Evolutionary conservation across 2,329 filamentous ascomycete species (phyloP).

Genomic region (Cephalotrichum gorgonifer): DNA sequence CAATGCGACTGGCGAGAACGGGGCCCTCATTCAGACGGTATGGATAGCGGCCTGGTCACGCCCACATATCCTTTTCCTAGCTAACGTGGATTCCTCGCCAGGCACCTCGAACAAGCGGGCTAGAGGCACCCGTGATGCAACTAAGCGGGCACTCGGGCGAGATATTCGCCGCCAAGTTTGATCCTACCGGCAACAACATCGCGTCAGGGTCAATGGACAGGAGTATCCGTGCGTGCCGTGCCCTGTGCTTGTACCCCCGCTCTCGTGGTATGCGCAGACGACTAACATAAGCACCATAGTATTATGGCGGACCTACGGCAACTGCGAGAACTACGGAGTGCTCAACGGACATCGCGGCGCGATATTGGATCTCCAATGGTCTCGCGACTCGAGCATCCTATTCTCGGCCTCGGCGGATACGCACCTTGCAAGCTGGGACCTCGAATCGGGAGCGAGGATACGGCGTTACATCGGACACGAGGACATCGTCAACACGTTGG

Average conservation of each 20-base stretch:
- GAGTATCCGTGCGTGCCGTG: constrained; percentile 59
- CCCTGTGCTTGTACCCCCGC: neutral
- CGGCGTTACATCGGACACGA: constrained; percentile 87
- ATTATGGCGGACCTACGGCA: constrained; percentile 85
- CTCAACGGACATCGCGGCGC: constrained; percentile 86
- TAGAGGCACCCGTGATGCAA: constrained; percentile 92
- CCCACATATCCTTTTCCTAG: neutral
- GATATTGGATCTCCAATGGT: constrained; percentile 90
- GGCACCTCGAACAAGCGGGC: constrained; percentile 68
- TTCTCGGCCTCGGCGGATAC: constrained; percentile 92
- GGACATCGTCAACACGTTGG: constrained; percentile 87
- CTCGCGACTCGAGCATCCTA: constrained; percentile 79
- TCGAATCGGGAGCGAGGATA: constrained; percentile 86
- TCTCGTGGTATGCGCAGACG: neutral
- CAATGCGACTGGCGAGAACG: constrained; percentile 34
- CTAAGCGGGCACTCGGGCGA: constrained; percentile 75
- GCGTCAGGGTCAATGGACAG: constrained; percentile 95
- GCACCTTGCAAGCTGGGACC: constrained; percentile 89
- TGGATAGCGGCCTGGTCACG: constrained; percentile 11
- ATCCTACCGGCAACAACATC: constrained; percentile 77
- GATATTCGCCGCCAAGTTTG: constrained; percentile 83
- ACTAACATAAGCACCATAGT: constrained; percentile 40
- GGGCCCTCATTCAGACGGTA: constrained; percentile 41
- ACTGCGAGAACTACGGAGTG: constrained; percentile 89
- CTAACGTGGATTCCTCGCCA: constrained; percentile 25